These are phyloP conservation scores for Oryza coarctata DNA, from an alignment of 176 grass and related monocot genomes.

Conservation along the genomic window DNA sequence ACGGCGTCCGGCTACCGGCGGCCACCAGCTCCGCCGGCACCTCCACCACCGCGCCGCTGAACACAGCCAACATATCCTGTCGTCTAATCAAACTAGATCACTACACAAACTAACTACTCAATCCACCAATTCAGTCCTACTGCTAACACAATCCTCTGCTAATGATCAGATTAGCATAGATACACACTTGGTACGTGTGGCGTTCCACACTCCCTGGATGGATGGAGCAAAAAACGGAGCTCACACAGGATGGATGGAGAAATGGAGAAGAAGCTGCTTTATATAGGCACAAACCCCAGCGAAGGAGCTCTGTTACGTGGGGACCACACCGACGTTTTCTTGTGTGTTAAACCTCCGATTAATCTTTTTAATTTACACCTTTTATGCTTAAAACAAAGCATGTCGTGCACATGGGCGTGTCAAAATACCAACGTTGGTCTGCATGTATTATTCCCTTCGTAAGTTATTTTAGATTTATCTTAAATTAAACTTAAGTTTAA, in stretches of 20 bases:
- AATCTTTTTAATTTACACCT: background rate
- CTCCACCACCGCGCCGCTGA: constrained; percentile 87
- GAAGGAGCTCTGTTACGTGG: background rate
- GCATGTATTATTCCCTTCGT: too few species aligned
- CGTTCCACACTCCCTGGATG: constrained; percentile 34
- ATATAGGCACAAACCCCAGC: constrained; percentile 13
- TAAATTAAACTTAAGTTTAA: too few species aligned
- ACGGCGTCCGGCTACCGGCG: constrained; percentile 87
- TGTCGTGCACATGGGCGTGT: background rate
- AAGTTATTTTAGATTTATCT: too few species aligned
- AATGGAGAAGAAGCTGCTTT: background rate
- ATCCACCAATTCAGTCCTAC: background rate
- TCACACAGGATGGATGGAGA: background rate
- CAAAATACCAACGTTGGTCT: background rate
- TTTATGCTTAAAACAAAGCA: background rate
- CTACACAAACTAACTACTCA: background rate
- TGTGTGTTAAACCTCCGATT: background rate
- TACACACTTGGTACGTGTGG: background rate
- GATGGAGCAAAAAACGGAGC: background rate
- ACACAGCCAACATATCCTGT: constrained; percentile 86
- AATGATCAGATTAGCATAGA: background rate
- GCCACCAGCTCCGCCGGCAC: constrained; percentile 88
- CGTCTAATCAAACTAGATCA: background rate
- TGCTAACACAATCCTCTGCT: background rate
- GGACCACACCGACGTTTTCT: background rate